Conservation (phyloP, 2,329 filamentous ascomycete genomes). For the Trichophyton benhamiae region DNA sequence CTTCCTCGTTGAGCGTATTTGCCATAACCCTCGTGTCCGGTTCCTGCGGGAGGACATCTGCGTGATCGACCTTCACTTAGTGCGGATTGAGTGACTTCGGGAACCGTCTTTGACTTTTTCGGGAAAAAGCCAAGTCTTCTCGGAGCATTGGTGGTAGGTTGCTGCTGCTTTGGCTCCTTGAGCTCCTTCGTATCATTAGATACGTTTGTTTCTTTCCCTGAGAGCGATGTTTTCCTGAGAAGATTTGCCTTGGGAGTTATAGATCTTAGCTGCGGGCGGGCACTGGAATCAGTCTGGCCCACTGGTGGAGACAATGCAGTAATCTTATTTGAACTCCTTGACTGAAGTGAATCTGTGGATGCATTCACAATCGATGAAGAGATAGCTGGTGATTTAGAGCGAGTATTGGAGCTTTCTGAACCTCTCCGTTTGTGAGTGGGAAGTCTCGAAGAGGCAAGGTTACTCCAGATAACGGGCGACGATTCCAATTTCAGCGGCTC, state of each 20-base stretch:
- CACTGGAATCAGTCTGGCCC: neutral
- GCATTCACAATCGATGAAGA: constrained; percentile 24
- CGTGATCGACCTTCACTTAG: constrained; percentile 29
- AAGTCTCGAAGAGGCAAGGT: constrained; percentile 38
- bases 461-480: constrained; percentile 46
- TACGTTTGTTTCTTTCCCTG: constrained; percentile 9
- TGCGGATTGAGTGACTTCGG: constrained; percentile 41
- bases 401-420: constrained; percentile 31
- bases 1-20: constrained; percentile 36
- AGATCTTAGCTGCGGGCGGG: constrained; percentile 17
- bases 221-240: constrained; percentile 17
- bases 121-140: constrained; percentile 69
- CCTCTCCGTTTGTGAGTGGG: constrained; percentile 40
- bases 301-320: constrained; percentile 14
- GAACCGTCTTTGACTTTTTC: constrained; percentile 54
- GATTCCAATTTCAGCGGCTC: constrained; percentile 46
- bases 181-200: constrained; percentile 13
- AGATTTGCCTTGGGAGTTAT: constrained; percentile 19
- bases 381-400: constrained; percentile 18
- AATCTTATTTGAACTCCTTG: constrained; percentile 22
- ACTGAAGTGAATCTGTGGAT: constrained; percentile 30
- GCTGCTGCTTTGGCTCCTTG: constrained; percentile 24
- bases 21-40: constrained; percentile 63
- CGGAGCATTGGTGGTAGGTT: constrained; percentile 21
- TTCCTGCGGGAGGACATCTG: constrained; percentile 81